Percentiles rank a stretch among this genome's conserved stretches.
phyloP scores from a whole-genome alignment of 2,329 filamentous ascomycete genomes.

The Xylariaceae sp. region DNA sequence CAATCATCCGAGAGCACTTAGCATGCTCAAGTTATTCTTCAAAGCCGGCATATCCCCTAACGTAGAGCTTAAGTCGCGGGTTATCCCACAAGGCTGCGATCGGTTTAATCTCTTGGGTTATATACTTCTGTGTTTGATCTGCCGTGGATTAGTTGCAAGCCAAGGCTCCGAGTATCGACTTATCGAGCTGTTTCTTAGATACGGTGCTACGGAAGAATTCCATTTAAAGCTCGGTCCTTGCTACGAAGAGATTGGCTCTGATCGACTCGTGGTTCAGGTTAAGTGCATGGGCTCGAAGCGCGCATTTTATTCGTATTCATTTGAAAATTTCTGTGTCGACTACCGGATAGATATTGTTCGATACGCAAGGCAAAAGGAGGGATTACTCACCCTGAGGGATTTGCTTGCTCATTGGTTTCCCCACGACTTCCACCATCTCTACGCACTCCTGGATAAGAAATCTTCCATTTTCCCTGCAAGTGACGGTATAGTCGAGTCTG shows the following conservation, averaged over 20 bases:
- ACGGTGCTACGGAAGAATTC: slow-evolving; percentile 6
- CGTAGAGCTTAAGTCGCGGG: not conserved
- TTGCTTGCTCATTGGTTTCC: slow-evolving; percentile 17
- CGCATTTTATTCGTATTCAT: not conserved
- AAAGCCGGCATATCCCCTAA: slow-evolving; percentile 6
- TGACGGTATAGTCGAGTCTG: not conserved
- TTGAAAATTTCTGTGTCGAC: not conserved
- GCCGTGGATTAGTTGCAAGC: not conserved
- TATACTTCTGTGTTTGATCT: slow-evolving; percentile 1
- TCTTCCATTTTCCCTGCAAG: not conserved
- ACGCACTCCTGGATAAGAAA: slow-evolving; percentile 5
- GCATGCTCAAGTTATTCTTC: slow-evolving; percentile 5
- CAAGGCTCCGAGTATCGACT: not conserved
- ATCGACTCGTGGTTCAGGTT: slow-evolving; percentile 5
- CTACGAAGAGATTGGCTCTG: slow-evolving; percentile 3
- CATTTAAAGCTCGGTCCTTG: slow-evolving; percentile 5
- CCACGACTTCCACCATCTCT: slow-evolving; percentile 1
- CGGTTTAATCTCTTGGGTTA: slow-evolving; percentile 1
- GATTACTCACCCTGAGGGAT: slow-evolving; percentile 9
- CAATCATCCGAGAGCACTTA: not conserved
- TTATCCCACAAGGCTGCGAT: fast-evolving
- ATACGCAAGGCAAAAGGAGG: slow-evolving; percentile 8
- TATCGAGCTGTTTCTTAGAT: slow-evolving; percentile 5
- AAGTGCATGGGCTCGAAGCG: not conserved
- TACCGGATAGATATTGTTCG: slow-evolving; percentile 14